These are phyloP conservation scores for Candida krabiensis DNA, from an alignment of 805 yeast species.

Conservation along the genomic window DNA sequence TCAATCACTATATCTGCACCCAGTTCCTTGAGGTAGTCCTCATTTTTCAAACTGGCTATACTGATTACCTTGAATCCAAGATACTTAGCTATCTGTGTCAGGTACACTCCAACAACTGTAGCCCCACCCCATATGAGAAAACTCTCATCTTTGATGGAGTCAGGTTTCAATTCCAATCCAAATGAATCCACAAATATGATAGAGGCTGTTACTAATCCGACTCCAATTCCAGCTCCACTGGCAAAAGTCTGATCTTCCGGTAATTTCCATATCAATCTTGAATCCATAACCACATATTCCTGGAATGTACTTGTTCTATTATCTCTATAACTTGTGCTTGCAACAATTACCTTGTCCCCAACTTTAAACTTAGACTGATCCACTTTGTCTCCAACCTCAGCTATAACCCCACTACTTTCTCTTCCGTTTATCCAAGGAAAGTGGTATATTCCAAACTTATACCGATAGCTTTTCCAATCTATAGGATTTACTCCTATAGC, in stretches of 20 bases:
- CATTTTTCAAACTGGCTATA: slow-evolving; percentile 26
- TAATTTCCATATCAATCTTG: slow-evolving; percentile 44
- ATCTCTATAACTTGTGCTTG: slow-evolving; percentile 48
- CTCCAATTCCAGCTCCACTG: slow-evolving; percentile 47
- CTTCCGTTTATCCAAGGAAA: slow-evolving; percentile 56
- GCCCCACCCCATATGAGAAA: slow-evolving; percentile 50
- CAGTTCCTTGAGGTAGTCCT: slow-evolving; percentile 21
- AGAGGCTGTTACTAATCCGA: slow-evolving; percentile 45
- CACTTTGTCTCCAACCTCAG: slow-evolving; percentile 36
- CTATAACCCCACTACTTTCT: slow-evolving; percentile 43
- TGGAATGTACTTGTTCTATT: slow-evolving; percentile 48
- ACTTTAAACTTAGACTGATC: slow-evolving; percentile 22
- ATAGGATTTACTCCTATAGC: slow-evolving; percentile 47
- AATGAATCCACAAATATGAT: slow-evolving; percentile 21
- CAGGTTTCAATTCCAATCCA: slow-evolving; percentile 1
- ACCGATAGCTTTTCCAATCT: slow-evolving; percentile 50
- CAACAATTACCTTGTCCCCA: slow-evolving; percentile 42
- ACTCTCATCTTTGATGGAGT: slow-evolving; percentile 13
- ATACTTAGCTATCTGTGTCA: slow-evolving; percentile 41
- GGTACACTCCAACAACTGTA: slow-evolving; percentile 45
- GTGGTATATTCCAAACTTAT: slow-evolving; percentile 44
- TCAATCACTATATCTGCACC: slow-evolving; percentile 38
- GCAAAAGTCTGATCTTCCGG: slow-evolving; percentile 36
- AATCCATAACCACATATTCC: slow-evolving; percentile 43
- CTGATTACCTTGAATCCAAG: slow-evolving; percentile 39